Evolutionary conservation across 2,329 filamentous ascomycete species (phyloP), one percentile per base, ranked within the genome.

Genomic region (Epichloe elymi): DNA sequence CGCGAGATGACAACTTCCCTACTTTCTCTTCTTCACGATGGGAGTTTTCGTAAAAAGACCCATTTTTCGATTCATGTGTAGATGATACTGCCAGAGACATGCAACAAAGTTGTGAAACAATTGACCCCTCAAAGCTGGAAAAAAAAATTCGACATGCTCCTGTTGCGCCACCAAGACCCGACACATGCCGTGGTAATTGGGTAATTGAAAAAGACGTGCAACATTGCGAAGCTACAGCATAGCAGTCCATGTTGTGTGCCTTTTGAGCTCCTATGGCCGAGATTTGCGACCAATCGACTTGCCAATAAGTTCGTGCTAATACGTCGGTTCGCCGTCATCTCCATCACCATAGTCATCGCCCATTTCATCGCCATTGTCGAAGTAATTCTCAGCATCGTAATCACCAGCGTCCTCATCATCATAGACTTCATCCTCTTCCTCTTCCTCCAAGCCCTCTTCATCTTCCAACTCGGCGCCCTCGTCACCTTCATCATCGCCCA

Each of bases 341-440:
- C 72, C 73, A 10, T 73, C 73, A 3, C 70, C 74, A 46, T 72
- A 72, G 45, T 76, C 75, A 20, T 74, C 72, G 37, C 73, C 71
- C 49, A 76, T 72, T 23, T 79, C 75, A 54, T 77, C 75, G 12
- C 75, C 76, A 23, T 72, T 75, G 53, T 80, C 78, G 60, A 81
- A 81, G 65, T 80, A 80, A 10, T 71, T 70, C 58, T 82, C 78
- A 2, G 78, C 78, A 43, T 81, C 74, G 59, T 82, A 82, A 54
- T 81, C 78, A 7, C 78, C 78, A 1, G 74, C 78, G 46, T 78
- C 75, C 52, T 80, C 76, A 51, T 81, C 78, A 46, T 81, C 75
- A 54, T 74, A 76, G 23, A 65, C 67, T 50, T 75, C 72, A 50
- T 75, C 73, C 56, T 74, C 71, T 17, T 72, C 72, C 10, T 70